A percentile compares a stretch with the other conserved stretches of the same genome.
Evolutionary conservation across 2,329 filamentous ascomycete genomes (phyloP).

Genomic region (Coniella vitis): DNA sequence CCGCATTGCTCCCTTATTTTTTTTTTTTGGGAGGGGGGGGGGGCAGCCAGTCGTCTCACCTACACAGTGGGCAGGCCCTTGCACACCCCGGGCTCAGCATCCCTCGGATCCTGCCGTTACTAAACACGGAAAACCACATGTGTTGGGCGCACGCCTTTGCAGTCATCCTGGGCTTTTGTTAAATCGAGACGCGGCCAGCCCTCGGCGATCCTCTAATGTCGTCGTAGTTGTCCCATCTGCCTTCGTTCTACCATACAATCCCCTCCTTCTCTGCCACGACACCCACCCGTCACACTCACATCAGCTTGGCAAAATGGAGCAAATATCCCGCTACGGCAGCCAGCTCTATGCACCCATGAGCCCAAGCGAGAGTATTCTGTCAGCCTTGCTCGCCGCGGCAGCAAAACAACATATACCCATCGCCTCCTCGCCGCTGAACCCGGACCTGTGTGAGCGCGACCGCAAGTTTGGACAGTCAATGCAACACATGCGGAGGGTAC

Average conservation of each 20-base stretch:
- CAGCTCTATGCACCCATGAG: neutral
- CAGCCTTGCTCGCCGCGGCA: conserved; percentile 10
- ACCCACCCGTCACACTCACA: neutral
- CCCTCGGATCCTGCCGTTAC: conserved; percentile 7
- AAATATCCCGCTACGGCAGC: neutral
- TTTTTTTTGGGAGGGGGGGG: too few species aligned
- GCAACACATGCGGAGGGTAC: conserved; percentile 4
- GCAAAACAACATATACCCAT: conserved; percentile 12
- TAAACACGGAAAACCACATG: neutral
- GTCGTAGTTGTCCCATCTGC: too few species aligned
- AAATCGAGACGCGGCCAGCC: too few species aligned
- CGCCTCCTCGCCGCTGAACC: conserved; percentile 14
- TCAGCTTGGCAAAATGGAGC: conserved; percentile 8
- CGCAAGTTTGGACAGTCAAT: conserved; percentile 1
- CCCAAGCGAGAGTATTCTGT: conserved; percentile 6
- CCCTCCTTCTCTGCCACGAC: too few species aligned
- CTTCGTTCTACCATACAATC: too few species aligned
- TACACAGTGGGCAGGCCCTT: neutral
- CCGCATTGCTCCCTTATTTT: conserved; percentile 1
- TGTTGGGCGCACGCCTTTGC: neutral
- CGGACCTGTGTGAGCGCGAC: conserved; percentile 7
- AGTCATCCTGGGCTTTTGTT: neutral
- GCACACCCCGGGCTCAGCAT: neutral
- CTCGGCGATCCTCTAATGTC: too few species aligned
- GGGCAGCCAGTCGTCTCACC: conserved; percentile 1